phyloP scores from a whole-genome alignment of 1,139 yeast species.

The Saccharomycopsis hybrid region DNA sequence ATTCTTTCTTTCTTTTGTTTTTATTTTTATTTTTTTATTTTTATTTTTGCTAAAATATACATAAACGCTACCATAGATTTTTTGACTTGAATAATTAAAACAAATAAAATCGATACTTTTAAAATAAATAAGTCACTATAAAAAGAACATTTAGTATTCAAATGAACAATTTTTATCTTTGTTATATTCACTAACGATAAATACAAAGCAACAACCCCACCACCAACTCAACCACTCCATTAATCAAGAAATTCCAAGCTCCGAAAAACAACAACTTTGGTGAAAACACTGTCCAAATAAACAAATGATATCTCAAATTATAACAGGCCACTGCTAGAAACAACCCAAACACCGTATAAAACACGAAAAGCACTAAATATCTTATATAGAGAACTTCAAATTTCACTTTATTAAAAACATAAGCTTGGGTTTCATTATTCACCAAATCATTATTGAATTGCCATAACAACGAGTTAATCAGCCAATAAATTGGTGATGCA shows the following conservation, averaged over 20 bases:
- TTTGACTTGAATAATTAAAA: no score
- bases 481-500: conserved; percentile 83
- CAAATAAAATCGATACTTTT: no score
- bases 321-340: conserved; percentile 65
- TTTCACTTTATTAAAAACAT: conserved; percentile 25
- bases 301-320: conserved; percentile 72
- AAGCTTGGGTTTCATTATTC: conserved; percentile 21
- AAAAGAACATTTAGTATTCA: no score
- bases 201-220: conserved; percentile 5
- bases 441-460: conserved; percentile 32
- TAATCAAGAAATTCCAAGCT: conserved; percentile 63
- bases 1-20: no score
- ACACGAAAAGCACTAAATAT: conserved; percentile 35
- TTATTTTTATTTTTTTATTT: no score
- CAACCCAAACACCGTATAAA: conserved; percentile 55
- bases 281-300: conserved; percentile 96
- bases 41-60: no score
- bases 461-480: conserved; percentile 46
- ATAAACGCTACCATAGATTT: no score
- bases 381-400: conserved; percentile 35
- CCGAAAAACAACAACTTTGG: conserved; percentile 81
- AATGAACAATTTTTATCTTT: no score
- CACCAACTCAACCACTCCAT: conserved; percentile 36
- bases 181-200: no score
- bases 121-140: no score